These are phyloP conservation scores for Penicillium polonicum DNA, from an alignment of 2,329 filamentous ascomycete genomes.

Conservation along the genomic window DNA sequence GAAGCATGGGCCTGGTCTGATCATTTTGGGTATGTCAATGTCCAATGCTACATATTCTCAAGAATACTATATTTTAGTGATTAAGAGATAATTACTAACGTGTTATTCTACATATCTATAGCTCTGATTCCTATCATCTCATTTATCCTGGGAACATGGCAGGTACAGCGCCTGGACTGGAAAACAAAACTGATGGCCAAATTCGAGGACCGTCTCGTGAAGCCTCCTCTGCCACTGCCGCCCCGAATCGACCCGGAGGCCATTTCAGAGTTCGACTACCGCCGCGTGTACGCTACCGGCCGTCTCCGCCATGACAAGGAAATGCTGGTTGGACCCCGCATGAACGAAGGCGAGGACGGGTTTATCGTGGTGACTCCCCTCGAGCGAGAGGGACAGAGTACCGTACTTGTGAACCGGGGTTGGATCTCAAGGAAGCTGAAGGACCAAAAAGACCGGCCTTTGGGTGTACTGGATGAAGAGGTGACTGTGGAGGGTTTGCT, in stretches of 20 bases:
- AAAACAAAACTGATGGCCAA: conserved; percentile 90
- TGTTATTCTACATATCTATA: conserved; percentile 14
- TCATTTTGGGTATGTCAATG: conserved; percentile 63
- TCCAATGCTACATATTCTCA: neutral
- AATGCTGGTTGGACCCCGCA: conserved; percentile 90
- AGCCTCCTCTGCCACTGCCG: conserved; percentile 80
- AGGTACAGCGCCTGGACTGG: conserved; percentile 88
- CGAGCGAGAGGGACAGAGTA: conserved; percentile 62
- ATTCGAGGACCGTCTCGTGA: conserved; percentile 86
- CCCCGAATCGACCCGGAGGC: conserved; percentile 77
- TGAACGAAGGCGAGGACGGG: conserved; percentile 85
- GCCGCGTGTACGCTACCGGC: conserved; percentile 74
- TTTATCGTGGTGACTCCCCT: conserved; percentile 90
- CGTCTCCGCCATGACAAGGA: conserved; percentile 81
- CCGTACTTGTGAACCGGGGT: conserved; percentile 82
- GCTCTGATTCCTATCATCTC: conserved; percentile 88
- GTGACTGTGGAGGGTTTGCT: conserved; percentile 81
- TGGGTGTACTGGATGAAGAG: conserved; percentile 66
- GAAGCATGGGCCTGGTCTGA: conserved; percentile 75
- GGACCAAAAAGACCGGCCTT: conserved; percentile 61
- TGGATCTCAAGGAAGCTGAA: conserved; percentile 82
- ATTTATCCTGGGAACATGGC: conserved; percentile 89
- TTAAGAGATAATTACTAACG: conserved; percentile 9
- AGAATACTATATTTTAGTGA: neutral
- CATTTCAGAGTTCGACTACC: conserved; percentile 86